Percentiles rank a stretch among this genome's conserved stretches.
These are phyloP conservation scores for Saksenaea vasiformis DNA, from an alignment of 371 early-diverging fungal genomes.

Conservation along the genomic window DNA sequence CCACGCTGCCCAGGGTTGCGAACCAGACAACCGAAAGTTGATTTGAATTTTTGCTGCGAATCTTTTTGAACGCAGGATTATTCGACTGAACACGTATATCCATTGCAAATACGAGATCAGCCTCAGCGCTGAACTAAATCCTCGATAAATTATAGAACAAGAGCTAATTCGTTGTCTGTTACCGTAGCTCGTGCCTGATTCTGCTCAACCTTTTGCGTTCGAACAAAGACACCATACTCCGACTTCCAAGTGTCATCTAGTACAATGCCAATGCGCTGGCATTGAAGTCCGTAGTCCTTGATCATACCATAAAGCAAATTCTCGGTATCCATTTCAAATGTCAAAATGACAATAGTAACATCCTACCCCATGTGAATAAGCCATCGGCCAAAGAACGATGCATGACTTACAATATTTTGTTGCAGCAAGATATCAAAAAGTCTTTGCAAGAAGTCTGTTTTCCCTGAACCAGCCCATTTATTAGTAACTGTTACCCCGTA, in stretches of 20 bases:
- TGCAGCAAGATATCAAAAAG: background rate
- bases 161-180: background rate
- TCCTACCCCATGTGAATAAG: background rate
- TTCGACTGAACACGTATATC: slow-evolving; percentile 10
- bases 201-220: background rate
- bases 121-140: background rate
- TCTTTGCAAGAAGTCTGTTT: slow-evolving; percentile 1
- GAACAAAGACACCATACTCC: slow-evolving; percentile 13
- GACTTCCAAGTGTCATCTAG: slow-evolving; percentile 15
- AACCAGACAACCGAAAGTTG: slow-evolving; percentile 5
- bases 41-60: background rate
- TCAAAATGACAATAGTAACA: slow-evolving; percentile 8
- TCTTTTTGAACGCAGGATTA: slow-evolving; percentile 8
- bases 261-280: slow-evolving; percentile 9
- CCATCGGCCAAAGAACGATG: background rate
- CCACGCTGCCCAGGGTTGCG: slow-evolving; percentile 10
- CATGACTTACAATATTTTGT: background rate
- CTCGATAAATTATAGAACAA: background rate
- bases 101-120: slow-evolving; percentile 12
- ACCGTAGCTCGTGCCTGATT: background rate
- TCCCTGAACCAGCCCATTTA: slow-evolving; percentile 17
- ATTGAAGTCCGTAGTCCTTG: slow-evolving; percentile 5
- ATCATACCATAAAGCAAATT: slow-evolving; percentile 3
- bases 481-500: slow-evolving; percentile 4
- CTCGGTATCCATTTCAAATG: slow-evolving; percentile 13